Evolutionary conservation across 345 rosid genomes (phyloP), one percentile per base, ranked within the genome.

Genomic region (Luvunga scandens): DNA sequence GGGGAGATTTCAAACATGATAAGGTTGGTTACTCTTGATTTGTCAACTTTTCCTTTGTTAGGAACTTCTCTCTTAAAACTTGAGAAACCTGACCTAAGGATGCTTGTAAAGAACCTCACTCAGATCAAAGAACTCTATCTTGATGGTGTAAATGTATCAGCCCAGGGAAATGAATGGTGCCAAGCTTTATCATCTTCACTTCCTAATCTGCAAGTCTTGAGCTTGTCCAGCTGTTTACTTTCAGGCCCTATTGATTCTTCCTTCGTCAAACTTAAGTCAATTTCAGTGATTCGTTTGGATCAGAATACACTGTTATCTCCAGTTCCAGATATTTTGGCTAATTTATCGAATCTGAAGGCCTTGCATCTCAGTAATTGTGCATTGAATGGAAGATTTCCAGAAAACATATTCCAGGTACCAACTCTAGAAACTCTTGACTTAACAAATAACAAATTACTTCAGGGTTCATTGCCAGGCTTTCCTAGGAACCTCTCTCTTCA

Each of bases 131-230:
- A 72, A 50, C 85, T 88, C 0, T 8, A 55, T 81, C 85, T 85
- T 39, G 88, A 88, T 70, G 87, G 87, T 18, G 78, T 85, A 1
- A 55, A 62, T 36, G 56, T 88, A 69, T 82, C 89, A 62, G 86
- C 73, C 7, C 21, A 1, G 0, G 85, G 88, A 33, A 60, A 39
- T 4, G 76, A 78, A 19, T 88, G 84, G 86, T 60, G 89, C 59
- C 75, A 63, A 31, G 83, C 77, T 6, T 27, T 85, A 9, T 85
- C 87, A 4, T 78, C 83, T 6, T 80, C 81, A 0, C 31, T 86
- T 72, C 79, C 78, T 2, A 77, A 83, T 33, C 71, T 89, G 69
- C 72, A 30, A 67, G 84, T 36, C 7, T 62, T 89, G 79, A 90
- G 94, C 82, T 76, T 85, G 85, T n/a, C 71, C 48, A 14, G 45